Evolutionary conservation across 805 yeast genomes (phyloP).

Genomic region (Yamadazyma akitaensis): DNA sequence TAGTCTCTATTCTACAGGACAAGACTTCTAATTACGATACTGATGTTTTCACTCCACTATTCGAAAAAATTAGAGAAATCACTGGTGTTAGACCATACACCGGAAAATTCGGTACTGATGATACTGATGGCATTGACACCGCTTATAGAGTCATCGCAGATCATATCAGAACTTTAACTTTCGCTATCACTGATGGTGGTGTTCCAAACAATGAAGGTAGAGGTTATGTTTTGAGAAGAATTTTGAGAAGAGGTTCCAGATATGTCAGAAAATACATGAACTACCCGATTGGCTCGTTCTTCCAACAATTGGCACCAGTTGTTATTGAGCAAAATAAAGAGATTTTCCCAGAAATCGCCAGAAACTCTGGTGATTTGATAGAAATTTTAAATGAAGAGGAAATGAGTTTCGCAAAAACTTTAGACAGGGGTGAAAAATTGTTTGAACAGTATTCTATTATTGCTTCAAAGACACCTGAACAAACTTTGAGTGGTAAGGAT

Average conservation of each 20-base stretch:
- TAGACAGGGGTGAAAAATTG: slow-evolving; percentile 96
- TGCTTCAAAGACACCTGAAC: slow-evolving; percentile 72
- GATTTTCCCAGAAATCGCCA: slow-evolving; percentile 87
- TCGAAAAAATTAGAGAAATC: slow-evolving; percentile 80
- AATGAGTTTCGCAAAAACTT: slow-evolving; percentile 87
- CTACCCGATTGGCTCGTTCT: slow-evolving; percentile 92
- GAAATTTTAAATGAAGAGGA: slow-evolving; percentile 97
- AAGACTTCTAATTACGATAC: slow-evolving; percentile 94
- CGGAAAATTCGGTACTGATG: slow-evolving; percentile 93
- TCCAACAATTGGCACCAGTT: slow-evolving; percentile 89
- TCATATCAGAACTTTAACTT: slow-evolving; percentile 94
- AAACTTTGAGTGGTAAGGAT: slow-evolving; percentile 83
- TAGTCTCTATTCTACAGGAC: slow-evolving; percentile 90
- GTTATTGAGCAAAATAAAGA: slow-evolving; percentile 83
- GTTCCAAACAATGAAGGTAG: slow-evolving; percentile 99
- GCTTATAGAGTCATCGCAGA: slow-evolving; percentile 98
- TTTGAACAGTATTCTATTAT: slow-evolving; percentile 89
- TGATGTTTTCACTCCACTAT: slow-evolving; percentile 90
- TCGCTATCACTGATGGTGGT: slow-evolving; percentile 98
- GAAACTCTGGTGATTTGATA: slow-evolving; percentile 67
- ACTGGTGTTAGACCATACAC: slow-evolving; percentile 89
- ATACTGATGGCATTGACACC: slow-evolving; percentile 91
- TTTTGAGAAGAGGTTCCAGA: slow-evolving; percentile 96
- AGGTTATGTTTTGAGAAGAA: slow-evolving; percentile 96
- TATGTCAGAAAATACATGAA: slow-evolving; percentile 94